Conservation (phyloP, 306 rosid genomes). For the Alnus rubra region DNA sequence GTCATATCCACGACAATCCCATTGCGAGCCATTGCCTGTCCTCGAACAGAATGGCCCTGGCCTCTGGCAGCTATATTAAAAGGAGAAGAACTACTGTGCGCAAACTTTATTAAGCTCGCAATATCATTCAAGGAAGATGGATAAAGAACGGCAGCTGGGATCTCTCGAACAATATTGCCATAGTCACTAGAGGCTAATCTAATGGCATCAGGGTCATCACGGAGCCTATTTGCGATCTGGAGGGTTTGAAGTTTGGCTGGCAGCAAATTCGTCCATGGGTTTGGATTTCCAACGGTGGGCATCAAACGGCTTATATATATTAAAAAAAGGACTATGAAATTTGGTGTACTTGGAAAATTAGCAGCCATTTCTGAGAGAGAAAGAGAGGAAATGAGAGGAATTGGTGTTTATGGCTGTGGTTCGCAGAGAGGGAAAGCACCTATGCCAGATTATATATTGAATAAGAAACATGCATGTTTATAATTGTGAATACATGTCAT, state of each 20-base stretch:
- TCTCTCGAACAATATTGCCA: constrained; percentile 50
- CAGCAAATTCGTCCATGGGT: constrained; percentile 22
- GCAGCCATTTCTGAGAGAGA: constrained; percentile 43
- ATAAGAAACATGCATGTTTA: neutral
- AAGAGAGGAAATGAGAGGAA: constrained; percentile 9
- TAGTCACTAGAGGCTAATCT: constrained; percentile 56
- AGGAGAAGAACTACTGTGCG: constrained; percentile 44
- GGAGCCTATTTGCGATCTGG: constrained; percentile 36
- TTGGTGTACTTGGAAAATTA: constrained; percentile 23
- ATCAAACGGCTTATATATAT: constrained; percentile 40
- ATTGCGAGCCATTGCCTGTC: constrained; percentile 67
- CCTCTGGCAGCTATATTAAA: constrained; percentile 60
- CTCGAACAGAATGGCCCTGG: constrained; percentile 64
- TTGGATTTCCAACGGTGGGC: constrained; percentile 44
- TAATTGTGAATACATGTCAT: constrained; percentile 4
- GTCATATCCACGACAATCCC: constrained; percentile 74
- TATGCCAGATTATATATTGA: too few relatives aligned
- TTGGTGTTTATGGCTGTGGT: constrained; percentile 19
- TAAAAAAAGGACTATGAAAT: constrained; percentile 28
- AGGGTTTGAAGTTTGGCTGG: constrained; percentile 23
- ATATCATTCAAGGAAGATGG: constrained; percentile 65
- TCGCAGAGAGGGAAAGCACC: neutral
- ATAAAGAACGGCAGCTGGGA: constrained; percentile 55
- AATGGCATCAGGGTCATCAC: constrained; percentile 47
- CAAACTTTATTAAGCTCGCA: constrained; percentile 33